A percentile compares a stretch with the other conserved stretches of the same genome.
These are phyloP conservation scores for Aegilops sharonensis DNA, from an alignment of 176 grass and related monocot species.

Conservation along the genomic window DNA sequence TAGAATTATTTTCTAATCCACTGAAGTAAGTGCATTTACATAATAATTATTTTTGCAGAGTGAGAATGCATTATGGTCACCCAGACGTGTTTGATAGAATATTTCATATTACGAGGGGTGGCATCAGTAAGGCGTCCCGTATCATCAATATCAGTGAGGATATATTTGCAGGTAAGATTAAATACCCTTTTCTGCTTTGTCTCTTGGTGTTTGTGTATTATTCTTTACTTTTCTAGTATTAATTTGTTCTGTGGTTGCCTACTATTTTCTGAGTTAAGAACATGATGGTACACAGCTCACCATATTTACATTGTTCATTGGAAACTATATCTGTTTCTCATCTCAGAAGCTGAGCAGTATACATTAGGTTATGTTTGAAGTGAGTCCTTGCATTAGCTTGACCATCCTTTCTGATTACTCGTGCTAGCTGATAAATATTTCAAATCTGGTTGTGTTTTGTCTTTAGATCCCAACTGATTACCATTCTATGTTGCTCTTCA, in stretches of 20 bases:
- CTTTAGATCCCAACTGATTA: background rate
- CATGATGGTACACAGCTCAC: background rate
- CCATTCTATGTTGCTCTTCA: background rate
- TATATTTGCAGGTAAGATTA: constrained; percentile 79
- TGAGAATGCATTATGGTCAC: constrained; percentile 97
- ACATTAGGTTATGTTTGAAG: background rate
- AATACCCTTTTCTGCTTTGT: background rate
- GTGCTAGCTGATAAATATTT: background rate
- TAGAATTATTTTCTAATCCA: constrained; percentile 55
- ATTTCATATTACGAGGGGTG: constrained; percentile 96
- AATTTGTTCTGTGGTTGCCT: background rate
- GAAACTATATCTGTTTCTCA: background rate
- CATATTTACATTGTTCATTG: background rate
- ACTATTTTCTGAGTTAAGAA: background rate
- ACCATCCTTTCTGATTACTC: background rate
- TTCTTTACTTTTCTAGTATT: no score
- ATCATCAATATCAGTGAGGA: constrained; percentile 96
- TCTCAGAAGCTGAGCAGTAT: background rate
- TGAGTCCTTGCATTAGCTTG: background rate
- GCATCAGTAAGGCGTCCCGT: constrained; percentile 93
- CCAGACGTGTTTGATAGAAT: constrained; percentile 98
- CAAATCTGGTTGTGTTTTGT: background rate
- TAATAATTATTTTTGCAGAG: constrained; percentile 43
- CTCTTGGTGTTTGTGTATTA: background rate
- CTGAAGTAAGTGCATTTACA: constrained; percentile 63